Percentiles rank a stretch among this genome's conserved stretches.
Evolutionary conservation across 768 basidiomycete species (phyloP).

Genomic region (Termitomyces eurrhizus): DNA sequence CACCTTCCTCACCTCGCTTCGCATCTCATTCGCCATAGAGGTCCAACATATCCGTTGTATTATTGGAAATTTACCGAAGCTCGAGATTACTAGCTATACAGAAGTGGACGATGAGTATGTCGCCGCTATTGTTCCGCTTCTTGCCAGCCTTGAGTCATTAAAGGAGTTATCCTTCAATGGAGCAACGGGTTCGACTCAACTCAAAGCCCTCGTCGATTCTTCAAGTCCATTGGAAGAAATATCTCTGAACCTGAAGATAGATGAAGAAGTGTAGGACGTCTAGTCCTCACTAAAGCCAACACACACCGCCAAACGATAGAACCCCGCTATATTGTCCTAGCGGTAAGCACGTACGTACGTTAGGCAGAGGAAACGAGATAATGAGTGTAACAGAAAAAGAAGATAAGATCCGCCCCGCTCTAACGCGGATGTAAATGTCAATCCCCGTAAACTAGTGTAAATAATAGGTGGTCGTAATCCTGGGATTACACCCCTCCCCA

Average conservation of each 20-base stretch:
- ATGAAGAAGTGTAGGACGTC: too few relatives aligned
- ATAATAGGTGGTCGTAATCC: too few relatives aligned
- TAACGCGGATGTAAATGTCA: too few relatives aligned
- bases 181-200: background rate
- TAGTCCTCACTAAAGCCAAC: too few relatives aligned
- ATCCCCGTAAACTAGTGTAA: too few relatives aligned
- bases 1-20: background rate
- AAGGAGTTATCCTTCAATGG: background rate
- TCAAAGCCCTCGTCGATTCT: background rate
- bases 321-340: too few relatives aligned
- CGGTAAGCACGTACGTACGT: too few relatives aligned
- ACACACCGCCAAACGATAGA: too few relatives aligned
- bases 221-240: background rate
- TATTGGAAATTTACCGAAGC: background rate
- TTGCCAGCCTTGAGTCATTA: background rate
- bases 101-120: background rate
- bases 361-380: too few relatives aligned
- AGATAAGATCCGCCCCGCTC: too few relatives aligned
- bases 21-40: background rate
- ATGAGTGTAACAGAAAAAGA: too few relatives aligned
- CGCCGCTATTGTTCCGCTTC: background rate
- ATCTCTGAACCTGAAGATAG: background rate
- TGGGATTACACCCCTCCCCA: too few relatives aligned
- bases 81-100: background rate
- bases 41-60: background rate